Evolutionary conservation across 176 grass and related monocot species (phyloP).

Genomic region (Hsuehochloa calcarea): DNA sequence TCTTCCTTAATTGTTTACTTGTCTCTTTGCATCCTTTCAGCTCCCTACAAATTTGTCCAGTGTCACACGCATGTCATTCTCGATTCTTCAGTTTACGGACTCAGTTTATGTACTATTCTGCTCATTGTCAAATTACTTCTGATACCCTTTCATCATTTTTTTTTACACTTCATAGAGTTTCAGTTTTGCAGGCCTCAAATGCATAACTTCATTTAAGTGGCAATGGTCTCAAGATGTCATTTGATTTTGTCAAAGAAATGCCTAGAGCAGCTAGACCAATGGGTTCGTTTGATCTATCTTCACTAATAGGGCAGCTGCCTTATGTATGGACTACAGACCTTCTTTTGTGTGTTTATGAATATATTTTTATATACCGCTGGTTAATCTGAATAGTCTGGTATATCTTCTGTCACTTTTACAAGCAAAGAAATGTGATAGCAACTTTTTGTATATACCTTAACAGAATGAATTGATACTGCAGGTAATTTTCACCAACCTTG

Average conservation of each 20-base stretch:
- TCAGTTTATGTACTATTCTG: neutral
- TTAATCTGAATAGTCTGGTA: neutral
- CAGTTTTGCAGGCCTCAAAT: constrained; percentile 43
- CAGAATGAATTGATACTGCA: constrained; percentile 28
- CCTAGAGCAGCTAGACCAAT: constrained; percentile 16
- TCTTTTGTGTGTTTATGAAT: constrained; percentile 32
- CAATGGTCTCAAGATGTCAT: constrained; percentile 38
- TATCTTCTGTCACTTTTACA: neutral
- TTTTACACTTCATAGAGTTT: constrained; percentile 21
- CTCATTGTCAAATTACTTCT: neutral
- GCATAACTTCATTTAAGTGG: constrained; percentile 44
- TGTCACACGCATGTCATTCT: neutral
- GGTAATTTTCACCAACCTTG: constrained; percentile 67
- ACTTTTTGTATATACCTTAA: constrained; percentile 14
- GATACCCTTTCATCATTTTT: neutral
- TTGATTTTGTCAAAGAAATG: constrained; percentile 61
- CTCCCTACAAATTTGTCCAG: constrained; percentile 7
- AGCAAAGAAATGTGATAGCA: neutral
- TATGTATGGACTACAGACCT: constrained; percentile 53
- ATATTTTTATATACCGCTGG: neutral
- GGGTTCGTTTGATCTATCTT: constrained; percentile 8
- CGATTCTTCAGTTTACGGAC: neutral
- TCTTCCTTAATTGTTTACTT: constrained; percentile 6
- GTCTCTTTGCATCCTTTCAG: neutral
- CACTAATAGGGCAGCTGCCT: constrained; percentile 37